phyloP scores from a whole-genome alignment of 1,284 basidiomycete genomes.

The Malassezia cuniculi region DNA sequence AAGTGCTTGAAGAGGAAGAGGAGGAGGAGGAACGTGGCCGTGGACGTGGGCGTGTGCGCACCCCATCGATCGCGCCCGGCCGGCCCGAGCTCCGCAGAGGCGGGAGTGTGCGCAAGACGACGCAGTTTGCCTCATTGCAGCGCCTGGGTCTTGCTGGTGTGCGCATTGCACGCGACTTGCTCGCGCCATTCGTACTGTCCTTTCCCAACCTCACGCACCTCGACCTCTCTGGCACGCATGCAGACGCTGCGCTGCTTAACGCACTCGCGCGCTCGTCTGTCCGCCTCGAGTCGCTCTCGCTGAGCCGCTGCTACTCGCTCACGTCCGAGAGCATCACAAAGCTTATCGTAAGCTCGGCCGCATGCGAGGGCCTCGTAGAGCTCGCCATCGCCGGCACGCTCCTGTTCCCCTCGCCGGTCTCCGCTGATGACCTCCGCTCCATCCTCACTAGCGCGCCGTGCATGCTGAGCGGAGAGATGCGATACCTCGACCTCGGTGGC shows the following conservation, averaged over 20 bases:
- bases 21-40: slow-evolving; percentile 15
- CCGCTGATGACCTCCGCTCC: slow-evolving; percentile 56
- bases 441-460: slow-evolving; percentile 68
- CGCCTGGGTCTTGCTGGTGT: slow-evolving; percentile 72
- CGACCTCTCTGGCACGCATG: slow-evolving; percentile 55
- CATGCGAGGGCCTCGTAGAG: slow-evolving; percentile 53
- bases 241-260: slow-evolving; percentile 62
- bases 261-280: slow-evolving; percentile 56
- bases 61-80: background rate
- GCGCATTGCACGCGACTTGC: slow-evolving; percentile 62
- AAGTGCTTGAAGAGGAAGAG: slow-evolving; percentile 23
- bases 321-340: slow-evolving; percentile 27
- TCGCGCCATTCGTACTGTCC: slow-evolving; percentile 68
- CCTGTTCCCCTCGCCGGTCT: slow-evolving; percentile 70
- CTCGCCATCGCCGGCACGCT: slow-evolving; percentile 78
- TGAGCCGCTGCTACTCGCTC: slow-evolving; percentile 64
- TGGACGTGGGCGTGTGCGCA: slow-evolving; percentile 2
- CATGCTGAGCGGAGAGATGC: slow-evolving; percentile 61
- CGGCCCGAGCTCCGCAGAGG: too few relatives aligned
- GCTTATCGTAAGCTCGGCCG: slow-evolving; percentile 24
- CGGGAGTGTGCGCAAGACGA: too few relatives aligned
- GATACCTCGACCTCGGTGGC: slow-evolving; percentile 81
- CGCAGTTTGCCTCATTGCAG: slow-evolving; percentile 65
- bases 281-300: slow-evolving; percentile 63
- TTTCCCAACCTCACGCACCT: slow-evolving; percentile 74